Base-by-base conservation (phyloP, 169 alveolate species). In the Plasmodium vinckei region DNA sequence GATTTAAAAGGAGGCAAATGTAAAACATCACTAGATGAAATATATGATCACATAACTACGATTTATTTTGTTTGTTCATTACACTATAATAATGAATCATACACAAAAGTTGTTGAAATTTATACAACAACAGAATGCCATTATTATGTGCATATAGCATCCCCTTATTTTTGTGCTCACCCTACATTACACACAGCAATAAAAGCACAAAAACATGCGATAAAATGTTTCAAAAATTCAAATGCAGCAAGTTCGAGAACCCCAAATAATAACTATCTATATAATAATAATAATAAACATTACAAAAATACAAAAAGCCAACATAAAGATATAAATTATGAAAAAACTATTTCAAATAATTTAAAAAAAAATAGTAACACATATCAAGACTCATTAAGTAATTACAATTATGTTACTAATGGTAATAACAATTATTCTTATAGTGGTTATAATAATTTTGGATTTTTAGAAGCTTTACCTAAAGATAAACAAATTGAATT, bases 1-100 rank as follows among this genome's bases (percentile, higher is more conserved):
- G 91, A 86, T 60, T 70, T 86, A 39, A 86, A 60, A 63, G 91
- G 91, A 69, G 91, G 57, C 27, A 70, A 63, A 53, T 86, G 91
- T 33, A 86, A 51, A 71, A 72, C 69, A 19, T 70, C 82, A 3
- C 64, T 86, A 69, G 75, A 61, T 17, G 87, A 86, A 46, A 65
- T 69, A 13, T 56, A 86, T 53, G 86, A 86, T 60, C 60, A 69
- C 25, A 25, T 70, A 57, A 86, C 91, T 4, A 86, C 91, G 7
- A 86, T 86, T 5, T 86, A 86, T 61, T 86, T 86, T 46, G 91
- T 69, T 39, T 86, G 91, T 39, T 86, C 91, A 6, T 59, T 86
- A 27, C 86, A 64, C 71, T 70, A 57, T 63, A 61, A 86, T 51
- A 86, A 60, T 27, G 75, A 61, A 64, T 57, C n/a, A 4, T 54